These are phyloP conservation scores for Tulasnella sp. DNA, from an alignment of 768 basidiomycete genomes.

Conservation along the genomic window DNA sequence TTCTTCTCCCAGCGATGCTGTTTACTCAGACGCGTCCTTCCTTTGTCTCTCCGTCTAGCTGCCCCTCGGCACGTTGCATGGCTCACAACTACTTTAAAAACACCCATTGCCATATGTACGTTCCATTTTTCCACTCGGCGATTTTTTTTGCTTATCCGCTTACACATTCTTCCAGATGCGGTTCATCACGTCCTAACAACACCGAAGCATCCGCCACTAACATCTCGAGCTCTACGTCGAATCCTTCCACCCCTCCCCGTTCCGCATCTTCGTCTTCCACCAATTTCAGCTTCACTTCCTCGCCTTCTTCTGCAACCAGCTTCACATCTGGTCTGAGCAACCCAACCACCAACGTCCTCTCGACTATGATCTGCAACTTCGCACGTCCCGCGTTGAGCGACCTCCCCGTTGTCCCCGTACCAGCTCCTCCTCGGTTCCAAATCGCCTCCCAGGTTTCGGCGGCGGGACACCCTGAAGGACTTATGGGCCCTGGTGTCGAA, in stretches of 20 bases:
- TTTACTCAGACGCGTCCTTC: no score
- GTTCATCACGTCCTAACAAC: slow-evolving; percentile 4
- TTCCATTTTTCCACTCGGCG: not conserved
- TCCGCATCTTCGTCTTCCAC: slow-evolving; percentile 20
- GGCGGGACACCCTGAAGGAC: not conserved
- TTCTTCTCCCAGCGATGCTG: no score
- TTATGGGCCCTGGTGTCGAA: not conserved
- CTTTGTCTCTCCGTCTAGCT: slow-evolving; percentile 23
- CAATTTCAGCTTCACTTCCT: slow-evolving; percentile 25
- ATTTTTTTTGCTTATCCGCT: not conserved
- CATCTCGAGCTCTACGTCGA: slow-evolving; percentile 14
- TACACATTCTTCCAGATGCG: not conserved
- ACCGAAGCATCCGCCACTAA: slow-evolving; percentile 16
- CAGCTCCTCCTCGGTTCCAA: not conserved
- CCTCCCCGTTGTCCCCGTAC: not conserved
- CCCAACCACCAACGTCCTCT: not conserved
- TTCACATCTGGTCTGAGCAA: not conserved
- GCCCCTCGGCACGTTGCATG: slow-evolving; percentile 2
- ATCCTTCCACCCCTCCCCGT: slow-evolving; percentile 3
- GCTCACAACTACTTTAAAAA: not conserved
- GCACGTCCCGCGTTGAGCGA: not conserved
- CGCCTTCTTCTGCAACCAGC: slow-evolving; percentile 18
- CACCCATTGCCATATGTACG: not conserved
- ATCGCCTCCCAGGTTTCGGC: not conserved
- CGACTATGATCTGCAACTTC: no score